These are phyloP conservation scores for Mycena filopes DNA, from an alignment of 768 basidiomycete species.

Conservation along the genomic window DNA sequence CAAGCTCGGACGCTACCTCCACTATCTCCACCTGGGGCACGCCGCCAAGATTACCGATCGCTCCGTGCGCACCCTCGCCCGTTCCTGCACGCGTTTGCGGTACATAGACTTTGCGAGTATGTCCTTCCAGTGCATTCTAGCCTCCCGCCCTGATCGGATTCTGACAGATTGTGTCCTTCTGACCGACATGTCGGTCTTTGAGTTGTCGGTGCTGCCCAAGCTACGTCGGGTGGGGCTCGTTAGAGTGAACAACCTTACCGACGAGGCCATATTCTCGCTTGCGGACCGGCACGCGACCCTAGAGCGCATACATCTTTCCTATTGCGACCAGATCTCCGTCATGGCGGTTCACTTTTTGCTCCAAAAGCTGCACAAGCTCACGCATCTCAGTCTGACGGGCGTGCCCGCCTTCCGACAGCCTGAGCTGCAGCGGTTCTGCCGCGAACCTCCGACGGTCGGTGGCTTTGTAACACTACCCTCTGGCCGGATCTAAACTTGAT, in stretches of 20 bases:
- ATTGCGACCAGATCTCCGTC: constrained; percentile 95
- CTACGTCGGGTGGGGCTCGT: constrained; percentile 95
- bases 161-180: constrained; percentile 80
- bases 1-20: constrained; percentile 88
- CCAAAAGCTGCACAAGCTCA: constrained; percentile 88
- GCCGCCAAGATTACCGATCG: constrained; percentile 89
- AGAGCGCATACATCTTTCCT: constrained; percentile 96
- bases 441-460: constrained; percentile 85
- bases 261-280: constrained; percentile 90
- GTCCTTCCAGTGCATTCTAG: constrained; percentile 43
- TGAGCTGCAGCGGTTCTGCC: constrained; percentile 90
- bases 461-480: not conserved
- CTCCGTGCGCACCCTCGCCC: constrained; percentile 84
- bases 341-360: constrained; percentile 92
- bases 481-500: constrained; percentile 6
- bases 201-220: constrained; percentile 88
- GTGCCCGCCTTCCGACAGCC: constrained; percentile 88
- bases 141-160: constrained; percentile 30
- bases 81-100: constrained; percentile 87
- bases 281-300: constrained; percentile 87
- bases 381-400: constrained; percentile 98
- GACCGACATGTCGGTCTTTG: constrained; percentile 95
- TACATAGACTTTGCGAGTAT: constrained; percentile 97
- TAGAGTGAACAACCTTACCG: constrained; percentile 91
- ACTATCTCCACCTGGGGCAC: constrained; percentile 96